phyloP scores from a whole-genome alignment of 2,329 filamentous ascomycete species.

The Ophiostoma perfectum region DNA sequence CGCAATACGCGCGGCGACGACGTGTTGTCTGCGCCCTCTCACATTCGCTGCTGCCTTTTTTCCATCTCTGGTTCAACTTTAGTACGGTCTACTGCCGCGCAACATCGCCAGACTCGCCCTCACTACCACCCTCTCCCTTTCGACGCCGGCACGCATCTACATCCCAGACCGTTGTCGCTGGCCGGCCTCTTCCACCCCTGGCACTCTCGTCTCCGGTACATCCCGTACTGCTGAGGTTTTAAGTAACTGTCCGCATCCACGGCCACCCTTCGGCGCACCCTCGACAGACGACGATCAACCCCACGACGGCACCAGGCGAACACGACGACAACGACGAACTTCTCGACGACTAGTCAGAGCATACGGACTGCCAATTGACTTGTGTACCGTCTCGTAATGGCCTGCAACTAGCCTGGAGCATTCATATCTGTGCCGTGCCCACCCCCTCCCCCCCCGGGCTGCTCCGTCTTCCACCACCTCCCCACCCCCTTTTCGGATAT shows the following conservation, averaged over 20 bases:
- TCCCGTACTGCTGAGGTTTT: background rate
- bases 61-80: background rate
- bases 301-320: background rate
- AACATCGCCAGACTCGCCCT: background rate
- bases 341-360: background rate
- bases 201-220: background rate
- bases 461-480: background rate
- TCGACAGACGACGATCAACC: background rate
- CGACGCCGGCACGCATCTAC: background rate
- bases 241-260: background rate
- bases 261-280: background rate
- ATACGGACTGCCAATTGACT: background rate
- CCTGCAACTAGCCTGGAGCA: slow-evolving; percentile 9
- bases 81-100: background rate
- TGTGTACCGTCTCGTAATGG: background rate
- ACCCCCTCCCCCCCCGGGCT: background rate
- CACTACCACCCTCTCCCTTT: background rate
- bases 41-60: slow-evolving; percentile 17
- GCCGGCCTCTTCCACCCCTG: background rate
- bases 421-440: background rate
- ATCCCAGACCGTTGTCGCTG: background rate
- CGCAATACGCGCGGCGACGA: slow-evolving; percentile 20
- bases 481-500: background rate
- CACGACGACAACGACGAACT: background rate
- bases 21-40: slow-evolving; percentile 16